Evolutionary conservation across 805 yeast genomes (phyloP), one percentile per base, ranked within the genome.

Genomic region (Hanseniaspora occidentalis): DNA sequence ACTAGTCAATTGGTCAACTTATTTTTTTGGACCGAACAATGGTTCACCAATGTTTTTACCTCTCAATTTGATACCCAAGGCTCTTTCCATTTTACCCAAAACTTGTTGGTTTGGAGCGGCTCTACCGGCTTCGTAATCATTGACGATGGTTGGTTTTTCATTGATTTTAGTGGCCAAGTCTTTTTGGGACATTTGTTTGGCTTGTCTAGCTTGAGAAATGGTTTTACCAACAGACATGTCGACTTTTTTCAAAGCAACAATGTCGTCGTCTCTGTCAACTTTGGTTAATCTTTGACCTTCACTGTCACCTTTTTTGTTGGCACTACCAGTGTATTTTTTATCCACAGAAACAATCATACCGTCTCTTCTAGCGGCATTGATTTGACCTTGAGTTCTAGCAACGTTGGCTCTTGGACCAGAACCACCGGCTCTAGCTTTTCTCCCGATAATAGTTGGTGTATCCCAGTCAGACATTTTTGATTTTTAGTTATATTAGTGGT

Each of bases 31-130:
- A 27, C 62, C 65, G 42, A 62, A 63, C 50, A 92, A 70, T 25
- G 97, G 95, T 54, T 79, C 77, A 47, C 98, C 98, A 54, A 92
- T 82, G 63, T 79, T 82, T 69, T 89, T 88, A 58, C 98, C 98
- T 68, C 97, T 77, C 58, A 92, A 75, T 67, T 86, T 92, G 48
- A 92, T 81, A 50, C 97, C 97, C 53, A 92, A 70, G 33, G 81
- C 94, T 64, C 96, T 76, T 69, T 92, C 97, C 61, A 92, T 66
- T 69, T 92, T 92, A 41, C 81, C 88, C 54, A 92, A 72, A 40
- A 92, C 64, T 65, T 88, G 97, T 69, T 92, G 98, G 69, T 84
- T 88, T 43, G 98, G 98, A 50, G 82, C 76, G 35, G 95, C 98
- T 59, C 94, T 78, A 44, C 95, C 96, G 42, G 94, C 84, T 69